Conservation (phyloP, 2,329 filamentous ascomycete genomes). For the Calycina marina region DNA sequence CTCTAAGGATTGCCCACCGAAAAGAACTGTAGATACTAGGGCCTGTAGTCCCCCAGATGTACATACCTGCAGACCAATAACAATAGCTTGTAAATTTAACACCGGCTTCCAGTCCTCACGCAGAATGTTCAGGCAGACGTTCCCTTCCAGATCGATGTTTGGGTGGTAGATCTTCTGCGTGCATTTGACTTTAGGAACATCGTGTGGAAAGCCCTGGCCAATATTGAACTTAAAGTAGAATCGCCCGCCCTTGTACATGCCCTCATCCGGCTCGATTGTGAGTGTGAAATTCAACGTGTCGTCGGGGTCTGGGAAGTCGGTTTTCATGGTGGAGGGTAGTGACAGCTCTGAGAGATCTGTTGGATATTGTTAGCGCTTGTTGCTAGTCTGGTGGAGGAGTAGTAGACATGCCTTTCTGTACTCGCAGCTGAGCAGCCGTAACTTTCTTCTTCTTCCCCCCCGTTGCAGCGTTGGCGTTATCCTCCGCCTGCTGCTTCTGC, state of each 20-base stretch:
- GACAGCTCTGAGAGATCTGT: conserved; percentile 70
- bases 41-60: too few species aligned
- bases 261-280: conserved; percentile 73
- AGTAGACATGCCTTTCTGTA: conserved; percentile 70
- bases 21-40: too few species aligned
- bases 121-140: conserved; percentile 94
- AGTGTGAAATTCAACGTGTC: conserved; percentile 76
- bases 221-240: conserved; percentile 90
- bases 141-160: conserved; percentile 95
- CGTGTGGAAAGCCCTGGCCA: conserved; percentile 90
- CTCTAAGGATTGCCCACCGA: too few species aligned
- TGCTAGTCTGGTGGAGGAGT: too few species aligned
- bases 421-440: conserved; percentile 83
- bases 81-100: conserved; percentile 88
- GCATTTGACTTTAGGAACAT: conserved; percentile 94
- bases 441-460: conserved; percentile 96
- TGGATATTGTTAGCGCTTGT: conserved; percentile 3
- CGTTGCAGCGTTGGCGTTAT: conserved; percentile 58
- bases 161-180: conserved; percentile 98
- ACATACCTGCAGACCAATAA: conserved; percentile 75
- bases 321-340: conserved; percentile 66
- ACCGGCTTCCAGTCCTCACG: conserved; percentile 99
- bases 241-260: conserved; percentile 71
- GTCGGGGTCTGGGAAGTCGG: conserved; percentile 67
- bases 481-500: conserved; percentile 92